Evolutionary conservation across 495 filamentous ascomycete genomes (phyloP), one percentile per base, ranked within the genome.

Genomic region (Viridothelium virens): DNA sequence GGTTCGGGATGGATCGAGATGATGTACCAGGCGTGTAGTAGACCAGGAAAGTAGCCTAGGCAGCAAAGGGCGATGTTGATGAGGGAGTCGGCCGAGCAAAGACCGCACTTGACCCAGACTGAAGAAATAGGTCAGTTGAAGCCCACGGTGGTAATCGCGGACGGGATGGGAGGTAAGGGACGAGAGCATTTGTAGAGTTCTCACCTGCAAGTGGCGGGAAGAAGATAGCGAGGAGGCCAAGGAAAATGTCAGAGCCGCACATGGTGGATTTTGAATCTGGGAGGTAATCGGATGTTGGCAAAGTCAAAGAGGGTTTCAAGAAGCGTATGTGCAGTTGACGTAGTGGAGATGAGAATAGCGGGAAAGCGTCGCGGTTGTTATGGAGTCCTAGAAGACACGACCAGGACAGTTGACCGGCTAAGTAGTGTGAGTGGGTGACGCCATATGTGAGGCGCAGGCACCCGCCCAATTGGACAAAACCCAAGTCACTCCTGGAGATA

Each of bases 11-110:
- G 91, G 74, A 89, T 88, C 74, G 88, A 79, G 80, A 98, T 96
- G 78, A 98, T 96, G 85, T 97, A 98, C 92, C 92, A 97, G 73
- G 94, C 84, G 78, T 98, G 94, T 6, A 98, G 77, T 34, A 97
- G 86, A 63, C 94, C 94, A 31, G 94, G 94, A 68, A 98, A 80
- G 77, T 85, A 95, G 76, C 95, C 93, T 56, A 98, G 89, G 61
- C 68, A 66, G 79, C 88, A 92, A 69, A 98, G 91, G 63, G 91
- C 88, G 76, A 98, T 84, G 80, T 97, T 97, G 82, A 98, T 96
- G 74, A 97, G 69, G 37, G 88, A 91, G 82, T 97, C 95, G 48
- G 90, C 91, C 65, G 86, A 89, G 83, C 94, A 98, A 79, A 98
- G 83, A 70, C 94, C 94, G 74, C 85, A 77, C 79, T 97, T 98